Evolutionary conservation across 768 basidiomycete species (phyloP), one percentile per base, ranked within the genome.

Genomic region (Lyophyllum shimeji): DNA sequence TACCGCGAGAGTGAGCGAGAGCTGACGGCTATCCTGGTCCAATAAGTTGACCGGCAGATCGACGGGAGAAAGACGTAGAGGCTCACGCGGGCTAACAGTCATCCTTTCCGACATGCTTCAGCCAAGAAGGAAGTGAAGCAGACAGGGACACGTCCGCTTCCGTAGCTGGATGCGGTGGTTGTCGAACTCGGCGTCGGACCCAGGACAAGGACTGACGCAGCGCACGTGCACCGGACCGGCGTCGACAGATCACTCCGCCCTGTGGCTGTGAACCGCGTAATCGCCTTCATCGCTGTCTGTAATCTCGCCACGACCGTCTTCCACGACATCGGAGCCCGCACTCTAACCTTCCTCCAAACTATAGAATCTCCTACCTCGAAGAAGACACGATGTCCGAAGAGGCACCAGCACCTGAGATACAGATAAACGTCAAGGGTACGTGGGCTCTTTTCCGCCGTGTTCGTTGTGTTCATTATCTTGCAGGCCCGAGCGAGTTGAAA

Each of bases 401-500:
- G 51, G 39, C 62, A 43, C 55, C 71, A 60, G 63, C 72, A 15
- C 68, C 74, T 56, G 84, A 86, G 66, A 83, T 86, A 50, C 80
- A 80, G 58, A 84, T 87, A 63, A 84, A 85, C 66, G 73, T 90
- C 68, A 90, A 89, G 71, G 89, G 89, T 86, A 55, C 8, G 60
- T 55, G 18, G 12, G 15, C 15, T 8, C 8, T 21, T 25, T 18
- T 3, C n/a, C 25, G 2, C 15, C 20, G 25, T 8, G 8, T 15
- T n/a, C 7, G 9, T 4, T 4, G 5, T 4, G 18, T 17, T 49
- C 31, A 23, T 34, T 43, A 15, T 47, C 31, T 20, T 50, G 23
- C 27, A 53, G 92, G 95, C 7, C 93, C 95, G 0, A 91, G 83
- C 66, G 95, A 98, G 74, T 80, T 96, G 74, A 98, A 97, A 77